Evolutionary conservation across 148 eudicot genomes (phyloP).

Genomic region (Chenopodium suecicum): DNA sequence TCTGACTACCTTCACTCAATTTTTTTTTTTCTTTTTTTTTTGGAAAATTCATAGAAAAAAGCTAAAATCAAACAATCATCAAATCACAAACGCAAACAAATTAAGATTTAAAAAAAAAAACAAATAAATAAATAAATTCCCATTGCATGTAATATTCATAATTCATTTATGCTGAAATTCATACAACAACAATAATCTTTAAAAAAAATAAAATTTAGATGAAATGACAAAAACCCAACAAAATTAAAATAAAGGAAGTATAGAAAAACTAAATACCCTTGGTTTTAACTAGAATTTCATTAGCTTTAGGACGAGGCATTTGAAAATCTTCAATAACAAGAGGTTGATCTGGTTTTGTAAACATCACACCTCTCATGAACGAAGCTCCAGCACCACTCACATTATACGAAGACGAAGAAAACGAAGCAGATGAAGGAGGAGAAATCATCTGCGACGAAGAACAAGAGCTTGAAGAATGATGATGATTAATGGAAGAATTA

Average conservation of each 20-base stretch:
- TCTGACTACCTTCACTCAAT: too few species aligned
- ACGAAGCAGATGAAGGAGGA: not conserved
- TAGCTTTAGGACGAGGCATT: constrained; percentile 94
- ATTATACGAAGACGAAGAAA: constrained; percentile 44
- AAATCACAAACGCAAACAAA: too few species aligned
- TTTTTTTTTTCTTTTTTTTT: too few species aligned
- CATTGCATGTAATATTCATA: too few species aligned
- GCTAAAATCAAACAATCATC: too few species aligned
- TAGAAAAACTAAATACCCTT: constrained; percentile 56
- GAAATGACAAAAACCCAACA: not conserved
- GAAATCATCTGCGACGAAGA: not conserved
- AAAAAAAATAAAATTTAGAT: not conserved
- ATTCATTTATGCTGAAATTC: too few species aligned
- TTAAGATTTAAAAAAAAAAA: too few species aligned
- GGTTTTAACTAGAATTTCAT: constrained; percentile 86
- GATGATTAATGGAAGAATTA: not conserved
- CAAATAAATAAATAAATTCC: too few species aligned
- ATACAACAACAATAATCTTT: not conserved
- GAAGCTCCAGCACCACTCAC: constrained; percentile 56
- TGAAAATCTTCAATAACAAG: constrained; percentile 79
- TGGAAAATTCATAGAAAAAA: too few species aligned
- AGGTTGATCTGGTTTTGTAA: constrained; percentile 74
- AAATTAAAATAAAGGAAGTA: not conserved
- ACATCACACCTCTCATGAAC: constrained; percentile 84
- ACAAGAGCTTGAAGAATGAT: not conserved